Conservation (phyloP, 345 rosid species). For the Citrus cavaleriei region DNA sequence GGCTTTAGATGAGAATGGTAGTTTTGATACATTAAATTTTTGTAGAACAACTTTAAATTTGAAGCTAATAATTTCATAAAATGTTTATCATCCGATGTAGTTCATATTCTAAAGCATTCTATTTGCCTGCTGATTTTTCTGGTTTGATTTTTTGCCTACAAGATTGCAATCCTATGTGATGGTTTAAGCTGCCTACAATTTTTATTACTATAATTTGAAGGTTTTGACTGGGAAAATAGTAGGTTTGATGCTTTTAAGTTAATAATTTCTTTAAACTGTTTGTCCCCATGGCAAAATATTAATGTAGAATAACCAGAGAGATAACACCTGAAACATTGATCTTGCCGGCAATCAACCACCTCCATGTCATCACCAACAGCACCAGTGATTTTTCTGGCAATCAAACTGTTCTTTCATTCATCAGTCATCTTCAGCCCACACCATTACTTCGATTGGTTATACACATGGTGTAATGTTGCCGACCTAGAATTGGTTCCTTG, state of each 20-base stretch:
- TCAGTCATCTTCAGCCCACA: neutral
- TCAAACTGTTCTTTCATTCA: neutral
- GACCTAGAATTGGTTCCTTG: neutral
- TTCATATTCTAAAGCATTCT: neutral
- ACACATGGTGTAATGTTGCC: neutral
- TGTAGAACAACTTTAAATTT: neutral
- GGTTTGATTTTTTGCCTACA: neutral
- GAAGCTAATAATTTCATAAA: neutral
- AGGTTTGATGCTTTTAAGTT: neutral
- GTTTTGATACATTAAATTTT: slow-evolving; percentile 13
- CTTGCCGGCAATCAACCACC: too few relatives aligned
- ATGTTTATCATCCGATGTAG: neutral
- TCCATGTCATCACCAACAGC: neutral
- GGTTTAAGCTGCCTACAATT: neutral
- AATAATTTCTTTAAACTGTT: neutral
- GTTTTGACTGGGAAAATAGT: neutral
- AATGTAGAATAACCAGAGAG: neutral
- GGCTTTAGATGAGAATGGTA: slow-evolving; percentile 85
- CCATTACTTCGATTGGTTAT: neutral
- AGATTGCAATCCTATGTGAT: neutral
- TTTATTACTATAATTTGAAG: neutral
- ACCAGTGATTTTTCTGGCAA: neutral
- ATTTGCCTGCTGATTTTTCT: neutral
- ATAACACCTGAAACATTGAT: neutral
- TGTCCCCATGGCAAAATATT: neutral